Base-by-base conservation (phyloP, 2,329 filamentous ascomycete genomes). In the Westerdykella aurantiaca region DNA sequence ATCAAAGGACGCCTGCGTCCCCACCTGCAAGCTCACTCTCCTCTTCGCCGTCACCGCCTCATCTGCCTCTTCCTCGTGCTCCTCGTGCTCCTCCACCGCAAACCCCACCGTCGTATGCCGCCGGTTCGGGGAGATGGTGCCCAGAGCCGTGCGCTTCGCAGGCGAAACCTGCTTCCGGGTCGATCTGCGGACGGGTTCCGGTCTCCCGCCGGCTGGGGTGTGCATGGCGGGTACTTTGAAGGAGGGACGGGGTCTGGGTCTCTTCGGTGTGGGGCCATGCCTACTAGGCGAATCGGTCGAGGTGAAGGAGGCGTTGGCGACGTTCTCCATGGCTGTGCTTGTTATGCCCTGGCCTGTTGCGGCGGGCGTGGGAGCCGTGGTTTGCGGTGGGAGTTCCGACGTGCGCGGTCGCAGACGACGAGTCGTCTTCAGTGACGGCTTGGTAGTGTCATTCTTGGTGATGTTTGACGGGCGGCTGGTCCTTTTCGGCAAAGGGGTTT, bases 181-280 rank as follows among this genome's bases (percentile, higher is more conserved):
- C 2, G 55, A 47, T 31, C 46, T 53, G 2, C 53, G 48, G 2
- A 38, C 23, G 1, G 45, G 17, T 7, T 34, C 42, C 11, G 51
- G 40, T 31, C 45, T 62, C 17, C 54, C 56, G 10, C 42, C 46
- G 17, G 56, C 55, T 2, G 66, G 55, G 35, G 60, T 63, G 14
- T 57, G 56, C 46, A 63, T 53, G 3, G 51, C 45, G 21, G 63
- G 56, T 5, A 55, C 48, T 37, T 61, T 65, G 48, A 61, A 64
- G 1, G 64, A 53, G 4, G 51, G 44, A 16, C 60, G 57, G 21
- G 64, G 58, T 42, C 66, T 70, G 1, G 61, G 47, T 13, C 72
- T 67, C 49, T 75, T 75, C 3, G 70, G 70, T 21, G 65, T 70
- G 1, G 61, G 60, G 13, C 58, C 67, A 33, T 51, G 55, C 39